A percentile compares a stretch with the other conserved stretches of the same genome.
These are phyloP conservation scores for Gamsiella multidivaricata DNA, from an alignment of 192 early-diverging fungal species.

Conservation along the genomic window DNA sequence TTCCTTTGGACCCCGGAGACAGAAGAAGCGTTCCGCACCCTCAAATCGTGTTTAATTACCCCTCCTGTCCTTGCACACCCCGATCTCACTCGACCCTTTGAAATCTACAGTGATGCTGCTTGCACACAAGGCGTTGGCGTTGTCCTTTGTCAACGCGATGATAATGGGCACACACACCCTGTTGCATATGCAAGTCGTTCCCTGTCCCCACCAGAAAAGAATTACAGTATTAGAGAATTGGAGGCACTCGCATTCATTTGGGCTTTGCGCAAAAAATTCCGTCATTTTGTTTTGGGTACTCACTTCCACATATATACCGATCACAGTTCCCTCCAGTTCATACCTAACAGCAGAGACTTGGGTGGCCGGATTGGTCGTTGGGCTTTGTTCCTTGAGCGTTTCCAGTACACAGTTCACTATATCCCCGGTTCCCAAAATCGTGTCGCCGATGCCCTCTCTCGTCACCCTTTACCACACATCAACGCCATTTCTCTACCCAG, in stretches of 20 bases:
- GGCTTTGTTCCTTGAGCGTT: constrained; percentile 23
- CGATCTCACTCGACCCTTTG: not conserved
- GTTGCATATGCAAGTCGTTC: constrained; percentile 9
- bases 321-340: constrained; percentile 35
- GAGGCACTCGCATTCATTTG: constrained; percentile 53
- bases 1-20: not conserved
- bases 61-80: constrained; percentile 4
- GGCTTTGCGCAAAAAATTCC: constrained; percentile 32
- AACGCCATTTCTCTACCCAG: not conserved
- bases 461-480: constrained; percentile 4
- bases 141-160: not conserved
- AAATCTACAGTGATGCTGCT: constrained; percentile 1
- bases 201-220: constrained; percentile 7
- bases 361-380: constrained; percentile 35
- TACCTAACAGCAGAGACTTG: constrained; percentile 22
- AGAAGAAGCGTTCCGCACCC: not conserved
- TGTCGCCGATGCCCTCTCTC: constrained; percentile 11
- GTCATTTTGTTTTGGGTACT: constrained; percentile 28
- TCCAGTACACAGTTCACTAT: constrained; percentile 9
- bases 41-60: not conserved
- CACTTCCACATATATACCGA: constrained; percentile 49
- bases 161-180: not conserved
- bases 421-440: constrained; percentile 7
- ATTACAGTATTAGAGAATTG: constrained; percentile 35
- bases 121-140: constrained; percentile 1